These are phyloP conservation scores for Fusarium nanum DNA, from an alignment of 2,329 filamentous ascomycete species.

Conservation along the genomic window DNA sequence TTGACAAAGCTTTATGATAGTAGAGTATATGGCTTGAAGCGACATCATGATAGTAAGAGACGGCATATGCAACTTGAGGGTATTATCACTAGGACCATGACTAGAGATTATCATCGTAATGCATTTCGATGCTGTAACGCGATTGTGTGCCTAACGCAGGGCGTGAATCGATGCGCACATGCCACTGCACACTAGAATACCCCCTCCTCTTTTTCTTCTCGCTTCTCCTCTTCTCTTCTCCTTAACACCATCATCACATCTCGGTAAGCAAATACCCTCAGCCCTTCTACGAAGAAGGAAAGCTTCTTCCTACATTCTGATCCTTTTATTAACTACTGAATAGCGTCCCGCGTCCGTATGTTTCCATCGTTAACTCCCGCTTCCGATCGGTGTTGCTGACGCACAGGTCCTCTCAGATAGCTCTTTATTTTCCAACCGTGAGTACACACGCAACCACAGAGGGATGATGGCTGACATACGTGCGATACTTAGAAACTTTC, in stretches of 20 bases:
- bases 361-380: background rate
- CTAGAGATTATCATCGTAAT: rapidly evolving
- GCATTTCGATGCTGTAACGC: rapidly evolving
- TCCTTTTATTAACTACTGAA: background rate
- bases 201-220: background rate
- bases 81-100: background rate
- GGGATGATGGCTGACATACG: no score
- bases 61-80: background rate
- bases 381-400: background rate
- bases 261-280: background rate
- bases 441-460: background rate
- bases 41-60: background rate
- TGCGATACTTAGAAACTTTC: no score
- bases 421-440: background rate
- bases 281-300: no score
- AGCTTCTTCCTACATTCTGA: background rate
- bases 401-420: background rate
- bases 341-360: background rate
- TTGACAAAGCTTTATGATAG: rapidly evolving
- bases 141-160: background rate
- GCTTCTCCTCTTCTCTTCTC: background rate
- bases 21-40: background rate
- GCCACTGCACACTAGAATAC: rapidly evolving
- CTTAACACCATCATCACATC: background rate
- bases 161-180: background rate